A percentile compares a stretch with the other conserved stretches of the same genome.
Conservation (phyloP, 331 rosid genomes). For the Acacia concinna region DNA sequence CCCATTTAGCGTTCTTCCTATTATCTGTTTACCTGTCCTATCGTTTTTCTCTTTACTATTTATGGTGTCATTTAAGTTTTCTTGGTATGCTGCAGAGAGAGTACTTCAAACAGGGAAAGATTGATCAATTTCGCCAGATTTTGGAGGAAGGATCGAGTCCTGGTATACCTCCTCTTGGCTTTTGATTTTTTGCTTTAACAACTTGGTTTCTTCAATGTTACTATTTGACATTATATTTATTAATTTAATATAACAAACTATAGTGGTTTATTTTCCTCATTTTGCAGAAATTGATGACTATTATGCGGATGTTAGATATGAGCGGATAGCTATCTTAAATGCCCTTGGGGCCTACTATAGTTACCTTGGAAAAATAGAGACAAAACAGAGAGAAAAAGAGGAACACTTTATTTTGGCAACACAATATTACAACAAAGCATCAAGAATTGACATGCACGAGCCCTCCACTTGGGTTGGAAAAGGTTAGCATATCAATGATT, state of each 20-base stretch:
- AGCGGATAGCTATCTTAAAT: constrained; percentile 96
- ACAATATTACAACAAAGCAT: constrained; percentile 95
- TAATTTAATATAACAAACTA: constrained; percentile 10
- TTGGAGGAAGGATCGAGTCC: constrained; percentile 97
- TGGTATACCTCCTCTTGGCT: constrained; percentile 48
- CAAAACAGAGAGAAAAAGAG: constrained; percentile 95
- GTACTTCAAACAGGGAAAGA: constrained; percentile 93
- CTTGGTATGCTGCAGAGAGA: constrained; percentile 63
- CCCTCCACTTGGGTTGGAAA: constrained; percentile 99
- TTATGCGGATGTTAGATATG: constrained; percentile 95
- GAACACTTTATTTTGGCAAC: constrained; percentile 96
- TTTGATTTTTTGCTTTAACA: constrained; percentile 18
- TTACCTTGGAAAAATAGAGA: constrained; percentile 97
- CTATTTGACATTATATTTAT: not conserved
- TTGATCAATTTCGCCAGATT: constrained; percentile 91
- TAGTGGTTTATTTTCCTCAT: constrained; percentile 1
- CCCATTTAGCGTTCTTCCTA: not conserved
- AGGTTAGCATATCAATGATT: constrained; percentile 48
- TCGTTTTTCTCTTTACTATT: constrained; percentile 6
- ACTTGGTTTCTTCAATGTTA: constrained; percentile 19
- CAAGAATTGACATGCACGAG: constrained; percentile 95
- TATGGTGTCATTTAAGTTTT: constrained; percentile 2
- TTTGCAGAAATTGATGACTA: constrained; percentile 94
- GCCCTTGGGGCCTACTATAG: constrained; percentile 96
- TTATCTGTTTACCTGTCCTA: not conserved